Conservation (phyloP, 78 protist species). For the Cavenderia fasciculata region DNA sequence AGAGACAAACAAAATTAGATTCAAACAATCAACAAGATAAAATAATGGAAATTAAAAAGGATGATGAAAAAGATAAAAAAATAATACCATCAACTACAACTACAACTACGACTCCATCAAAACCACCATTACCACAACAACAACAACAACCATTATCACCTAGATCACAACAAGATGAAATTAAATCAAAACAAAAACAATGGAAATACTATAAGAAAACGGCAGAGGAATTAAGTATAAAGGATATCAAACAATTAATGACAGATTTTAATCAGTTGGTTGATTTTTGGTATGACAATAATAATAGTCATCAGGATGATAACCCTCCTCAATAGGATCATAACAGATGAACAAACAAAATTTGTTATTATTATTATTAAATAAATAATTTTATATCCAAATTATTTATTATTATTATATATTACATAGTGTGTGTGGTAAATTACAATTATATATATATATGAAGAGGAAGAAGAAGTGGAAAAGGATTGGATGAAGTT, state of each 20-base stretch:
- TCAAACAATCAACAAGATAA: not conserved
- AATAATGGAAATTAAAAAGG: not conserved
- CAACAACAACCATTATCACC: not conserved
- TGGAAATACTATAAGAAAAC: conserved; percentile 26
- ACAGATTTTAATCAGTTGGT: conserved; percentile 32
- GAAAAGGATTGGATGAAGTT: no score
- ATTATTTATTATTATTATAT: no score
- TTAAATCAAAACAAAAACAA: not conserved
- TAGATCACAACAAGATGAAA: not conserved
- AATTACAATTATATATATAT: no score
- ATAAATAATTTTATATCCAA: no score
- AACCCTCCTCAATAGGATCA: no score
- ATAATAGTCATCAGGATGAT: no score
- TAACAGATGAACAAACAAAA: no score
- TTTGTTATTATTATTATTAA: no score
- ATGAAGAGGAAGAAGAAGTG: no score
- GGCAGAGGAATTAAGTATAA: conserved; percentile 58
- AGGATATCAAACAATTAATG: conserved; percentile 29
- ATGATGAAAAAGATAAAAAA: not conserved
- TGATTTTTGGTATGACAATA: conserved; percentile 9
- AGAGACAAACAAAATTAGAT: no score
- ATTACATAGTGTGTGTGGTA: no score
- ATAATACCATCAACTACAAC: not conserved
- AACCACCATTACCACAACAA: conserved; percentile 1
- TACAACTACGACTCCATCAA: not conserved